phyloP scores from a whole-genome alignment of 176 grass and related monocot species.

The Dactylis glomerata region DNA sequence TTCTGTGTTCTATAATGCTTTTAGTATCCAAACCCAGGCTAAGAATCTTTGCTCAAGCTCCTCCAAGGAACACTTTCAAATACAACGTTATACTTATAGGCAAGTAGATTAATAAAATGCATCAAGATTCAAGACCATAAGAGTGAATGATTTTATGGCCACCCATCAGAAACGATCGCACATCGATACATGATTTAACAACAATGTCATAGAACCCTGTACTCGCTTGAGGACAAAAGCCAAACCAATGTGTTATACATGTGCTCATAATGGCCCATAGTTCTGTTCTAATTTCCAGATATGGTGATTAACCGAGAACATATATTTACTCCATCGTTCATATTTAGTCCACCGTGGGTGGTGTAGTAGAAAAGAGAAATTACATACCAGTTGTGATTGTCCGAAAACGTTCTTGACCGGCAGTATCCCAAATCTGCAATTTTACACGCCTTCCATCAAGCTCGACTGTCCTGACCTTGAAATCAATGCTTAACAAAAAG shows the following conservation, averaged over 20 bases:
- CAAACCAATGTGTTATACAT: background rate
- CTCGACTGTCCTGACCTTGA: conserved; percentile 84
- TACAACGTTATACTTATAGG: background rate
- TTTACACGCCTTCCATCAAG: conserved; percentile 90
- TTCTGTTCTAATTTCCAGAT: background rate
- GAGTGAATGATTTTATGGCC: background rate
- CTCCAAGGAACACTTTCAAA: background rate
- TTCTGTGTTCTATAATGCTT: background rate
- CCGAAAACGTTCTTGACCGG: conserved; percentile 88
- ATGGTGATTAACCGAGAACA: background rate
- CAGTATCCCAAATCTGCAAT: conserved; percentile 92
- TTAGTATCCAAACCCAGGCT: background rate
- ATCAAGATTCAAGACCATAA: background rate
- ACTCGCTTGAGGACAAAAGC: background rate
- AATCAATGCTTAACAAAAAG: conserved; percentile 68
- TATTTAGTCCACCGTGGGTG: background rate
- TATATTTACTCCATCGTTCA: background rate
- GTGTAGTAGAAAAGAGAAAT: background rate
- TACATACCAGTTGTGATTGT: conserved; percentile 82
- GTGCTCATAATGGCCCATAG: background rate
- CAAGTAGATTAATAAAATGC: background rate
- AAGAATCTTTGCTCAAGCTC: background rate
- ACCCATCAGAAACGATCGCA: background rate
- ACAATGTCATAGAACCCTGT: background rate
- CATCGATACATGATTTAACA: background rate